Evolutionary conservation across 371 early-diverging fungal species (phyloP).

Genomic region (Zychaea mexicana): DNA sequence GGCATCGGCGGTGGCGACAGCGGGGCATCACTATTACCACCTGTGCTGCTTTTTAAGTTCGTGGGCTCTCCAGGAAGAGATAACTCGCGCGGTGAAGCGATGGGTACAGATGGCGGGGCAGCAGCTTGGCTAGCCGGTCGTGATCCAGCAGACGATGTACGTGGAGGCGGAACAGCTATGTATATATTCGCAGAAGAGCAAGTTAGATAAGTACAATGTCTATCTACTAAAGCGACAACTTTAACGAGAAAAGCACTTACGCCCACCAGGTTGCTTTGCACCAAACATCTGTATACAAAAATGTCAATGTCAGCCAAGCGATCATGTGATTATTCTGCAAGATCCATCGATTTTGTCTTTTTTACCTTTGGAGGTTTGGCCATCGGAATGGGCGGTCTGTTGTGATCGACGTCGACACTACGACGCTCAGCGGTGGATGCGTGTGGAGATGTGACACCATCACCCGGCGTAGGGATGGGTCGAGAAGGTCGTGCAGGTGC

Average conservation of each 20-base stretch:
- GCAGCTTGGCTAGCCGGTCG: slow-evolving; percentile 17
- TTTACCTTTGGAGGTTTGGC: slow-evolving; percentile 41
- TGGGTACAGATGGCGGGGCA: neutral
- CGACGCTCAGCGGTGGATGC: slow-evolving; percentile 15
- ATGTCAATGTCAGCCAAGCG: neutral
- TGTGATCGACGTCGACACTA: neutral
- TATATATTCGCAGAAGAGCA: no score
- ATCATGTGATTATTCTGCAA: no score
- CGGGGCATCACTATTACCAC: slow-evolving; percentile 1
- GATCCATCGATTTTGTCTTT: neutral
- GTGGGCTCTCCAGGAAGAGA: neutral
- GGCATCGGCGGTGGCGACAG: slow-evolving; percentile 30
- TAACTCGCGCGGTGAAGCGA: neutral
- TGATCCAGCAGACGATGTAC: slow-evolving; percentile 9
- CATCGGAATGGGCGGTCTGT: slow-evolving; percentile 21
- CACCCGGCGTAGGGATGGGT: slow-evolving; percentile 34
- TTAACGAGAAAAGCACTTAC: neutral
- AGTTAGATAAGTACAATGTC: slow-evolving; percentile 1
- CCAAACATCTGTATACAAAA: slow-evolving; percentile 9
- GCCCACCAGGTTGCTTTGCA: neutral
- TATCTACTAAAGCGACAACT: neutral
- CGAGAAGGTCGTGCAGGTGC: slow-evolving; percentile 34
- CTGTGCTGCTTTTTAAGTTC: slow-evolving; percentile 7
- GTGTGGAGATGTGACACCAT: neutral
- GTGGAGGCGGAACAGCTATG: slow-evolving; percentile 22